These are phyloP conservation scores for Trametes gibbosa DNA, from an alignment of 768 basidiomycete genomes.

Conservation along the genomic window DNA sequence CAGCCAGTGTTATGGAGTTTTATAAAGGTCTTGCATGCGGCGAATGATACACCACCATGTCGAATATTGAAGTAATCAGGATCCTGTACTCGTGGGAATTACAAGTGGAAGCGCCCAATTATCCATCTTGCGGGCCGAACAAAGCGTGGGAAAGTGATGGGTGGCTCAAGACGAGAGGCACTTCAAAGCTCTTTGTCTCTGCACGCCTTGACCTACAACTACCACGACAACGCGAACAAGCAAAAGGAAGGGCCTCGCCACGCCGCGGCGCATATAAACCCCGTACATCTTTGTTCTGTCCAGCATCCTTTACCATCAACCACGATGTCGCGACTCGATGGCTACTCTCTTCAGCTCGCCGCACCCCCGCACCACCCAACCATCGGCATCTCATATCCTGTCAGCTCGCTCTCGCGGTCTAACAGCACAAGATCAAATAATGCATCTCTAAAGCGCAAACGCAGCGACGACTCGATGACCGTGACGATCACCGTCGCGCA, in stretches of 20 bases:
- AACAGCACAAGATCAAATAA: background rate
- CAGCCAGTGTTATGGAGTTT: too few species aligned
- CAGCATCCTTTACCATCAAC: background rate
- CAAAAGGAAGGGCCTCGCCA: too few species aligned
- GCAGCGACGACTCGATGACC: slow-evolving; percentile 9
- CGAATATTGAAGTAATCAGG: too few species aligned
- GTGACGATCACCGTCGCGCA: slow-evolving; percentile 8
- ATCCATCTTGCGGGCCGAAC: too few species aligned
- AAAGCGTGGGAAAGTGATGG: too few species aligned
- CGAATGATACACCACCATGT: too few species aligned
- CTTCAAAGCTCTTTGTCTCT: background rate
- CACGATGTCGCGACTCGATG: slow-evolving; percentile 8
- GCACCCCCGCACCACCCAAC: slow-evolving; percentile 2
- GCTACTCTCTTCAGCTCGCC: slow-evolving; percentile 2
- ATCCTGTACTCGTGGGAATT: too few species aligned
- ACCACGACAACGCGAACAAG: background rate
- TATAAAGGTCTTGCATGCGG: too few species aligned
- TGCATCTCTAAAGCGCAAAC: slow-evolving; percentile 10
- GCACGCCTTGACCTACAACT: background rate
- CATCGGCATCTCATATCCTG: slow-evolving; percentile 9
- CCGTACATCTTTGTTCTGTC: background rate
- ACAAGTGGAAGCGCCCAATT: too few species aligned
- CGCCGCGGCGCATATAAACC: background rate
- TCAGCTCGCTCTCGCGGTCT: slow-evolving; percentile 3
- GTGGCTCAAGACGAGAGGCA: too few species aligned